Conservation (phyloP, 2,329 filamentous ascomycete species). For the Huntiella omanensis region DNA sequence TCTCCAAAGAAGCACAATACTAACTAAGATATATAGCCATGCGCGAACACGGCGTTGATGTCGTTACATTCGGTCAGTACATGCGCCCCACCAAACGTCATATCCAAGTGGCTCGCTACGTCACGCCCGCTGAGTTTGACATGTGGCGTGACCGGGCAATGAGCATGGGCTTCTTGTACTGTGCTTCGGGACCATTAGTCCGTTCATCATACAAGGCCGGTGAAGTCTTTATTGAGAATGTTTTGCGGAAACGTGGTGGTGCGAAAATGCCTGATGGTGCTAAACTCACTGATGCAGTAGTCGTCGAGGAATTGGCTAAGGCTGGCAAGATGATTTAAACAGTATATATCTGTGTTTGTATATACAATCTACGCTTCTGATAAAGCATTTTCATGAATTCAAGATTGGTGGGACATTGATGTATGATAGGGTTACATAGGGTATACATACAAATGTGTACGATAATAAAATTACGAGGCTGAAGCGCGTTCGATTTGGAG, state of each 20-base stretch:
- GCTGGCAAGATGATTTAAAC: background rate
- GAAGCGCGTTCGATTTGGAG: too few species aligned
- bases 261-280: slow-evolving; percentile 13
- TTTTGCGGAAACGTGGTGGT: slow-evolving; percentile 58
- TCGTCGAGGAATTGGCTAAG: slow-evolving; percentile 18
- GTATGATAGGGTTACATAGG: too few species aligned
- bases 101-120: slow-evolving; percentile 90
- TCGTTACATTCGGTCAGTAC: slow-evolving; percentile 98
- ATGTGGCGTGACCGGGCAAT: slow-evolving; percentile 76
- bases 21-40: slow-evolving; percentile 36
- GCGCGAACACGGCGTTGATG: slow-evolving; percentile 64
- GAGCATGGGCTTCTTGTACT: slow-evolving; percentile 93
- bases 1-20: background rate
- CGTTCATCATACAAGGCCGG: slow-evolving; percentile 95
- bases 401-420: too few species aligned
- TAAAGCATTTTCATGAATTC: background rate
- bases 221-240: slow-evolving; percentile 97
- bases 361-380: background rate
- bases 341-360: too few species aligned
- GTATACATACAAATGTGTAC: too few species aligned
- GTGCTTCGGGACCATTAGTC: slow-evolving; percentile 80
- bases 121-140: slow-evolving; percentile 82
- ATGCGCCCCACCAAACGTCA: slow-evolving; percentile 98
- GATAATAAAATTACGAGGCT: too few species aligned
- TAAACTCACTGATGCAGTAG: slow-evolving; percentile 22